Conservation (phyloP, 2,329 filamentous ascomycete species). For the Fusarium sp. region DNA sequence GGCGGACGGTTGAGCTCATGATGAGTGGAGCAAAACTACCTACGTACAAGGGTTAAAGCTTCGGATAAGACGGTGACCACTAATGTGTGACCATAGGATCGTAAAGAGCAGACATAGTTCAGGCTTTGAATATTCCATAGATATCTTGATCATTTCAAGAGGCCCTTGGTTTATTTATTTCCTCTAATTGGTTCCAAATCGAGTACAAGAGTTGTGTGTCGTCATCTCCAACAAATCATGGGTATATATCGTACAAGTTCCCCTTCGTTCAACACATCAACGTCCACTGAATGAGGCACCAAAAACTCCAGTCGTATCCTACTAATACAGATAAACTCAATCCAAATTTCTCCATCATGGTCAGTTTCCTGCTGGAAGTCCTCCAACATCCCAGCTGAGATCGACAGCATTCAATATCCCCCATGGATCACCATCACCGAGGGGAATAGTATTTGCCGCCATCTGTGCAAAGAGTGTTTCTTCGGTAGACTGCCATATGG, state of each 20-base stretch:
- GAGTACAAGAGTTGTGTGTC: conserved; percentile 30
- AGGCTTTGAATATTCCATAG: background rate
- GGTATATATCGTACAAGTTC: conserved; percentile 34
- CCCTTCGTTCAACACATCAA: background rate
- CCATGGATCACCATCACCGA: conserved; percentile 41
- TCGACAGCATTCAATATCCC: conserved; percentile 41
- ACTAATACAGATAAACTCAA: background rate
- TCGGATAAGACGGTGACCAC: conserved; percentile 15
- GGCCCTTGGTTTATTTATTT: background rate
- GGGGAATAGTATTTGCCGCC: conserved; percentile 29
- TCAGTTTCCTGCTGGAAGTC: conserved; percentile 10
- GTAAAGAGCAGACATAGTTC: background rate
- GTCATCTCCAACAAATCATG: background rate
- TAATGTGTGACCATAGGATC: background rate
- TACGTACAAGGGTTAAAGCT: conserved; percentile 3
- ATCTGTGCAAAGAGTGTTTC: conserved; percentile 43
- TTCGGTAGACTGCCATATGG: conserved; percentile 45
- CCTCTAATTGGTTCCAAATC: background rate
- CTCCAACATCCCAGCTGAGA: conserved; percentile 36
- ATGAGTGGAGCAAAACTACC: conserved; percentile 17
- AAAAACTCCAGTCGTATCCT: background rate
- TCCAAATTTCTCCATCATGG: background rate
- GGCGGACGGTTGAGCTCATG: background rate
- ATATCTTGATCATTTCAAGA: background rate
- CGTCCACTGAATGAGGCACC: background rate